phyloP scores from a whole-genome alignment of 257 asterid species.

The Petunia axillaris region DNA sequence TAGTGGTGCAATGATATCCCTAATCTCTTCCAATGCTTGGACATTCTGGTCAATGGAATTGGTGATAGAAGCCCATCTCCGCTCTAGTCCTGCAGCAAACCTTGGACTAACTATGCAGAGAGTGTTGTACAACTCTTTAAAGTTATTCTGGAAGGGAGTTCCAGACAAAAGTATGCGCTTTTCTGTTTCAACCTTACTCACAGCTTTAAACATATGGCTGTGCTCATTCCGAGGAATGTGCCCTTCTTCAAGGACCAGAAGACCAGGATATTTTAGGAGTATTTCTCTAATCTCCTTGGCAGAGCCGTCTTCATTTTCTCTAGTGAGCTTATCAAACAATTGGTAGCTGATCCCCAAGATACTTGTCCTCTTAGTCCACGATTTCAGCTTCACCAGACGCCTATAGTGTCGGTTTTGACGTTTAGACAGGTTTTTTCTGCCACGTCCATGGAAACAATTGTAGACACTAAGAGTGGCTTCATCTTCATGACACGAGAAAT shows the following conservation, averaged over 20 bases:
- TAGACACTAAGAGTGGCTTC: slow-evolving; percentile 25
- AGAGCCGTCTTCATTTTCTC: slow-evolving; percentile 30
- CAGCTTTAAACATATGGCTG: slow-evolving; percentile 59
- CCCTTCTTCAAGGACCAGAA: slow-evolving; percentile 79
- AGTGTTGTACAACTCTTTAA: slow-evolving; percentile 66
- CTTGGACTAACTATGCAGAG: slow-evolving; percentile 63
- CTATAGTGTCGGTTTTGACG: neutral
- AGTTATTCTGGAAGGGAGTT: slow-evolving; percentile 82
- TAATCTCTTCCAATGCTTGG: slow-evolving; percentile 40
- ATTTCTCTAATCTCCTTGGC: slow-evolving; percentile 38
- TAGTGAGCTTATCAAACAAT: slow-evolving; percentile 56
- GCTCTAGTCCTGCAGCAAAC: slow-evolving; percentile 34
- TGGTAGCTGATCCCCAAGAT: slow-evolving; percentile 58
- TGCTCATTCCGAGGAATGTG: slow-evolving; percentile 73
- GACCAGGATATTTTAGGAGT: slow-evolving; percentile 60
- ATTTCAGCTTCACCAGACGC: slow-evolving; percentile 52
- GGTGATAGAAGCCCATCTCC: slow-evolving; percentile 48
- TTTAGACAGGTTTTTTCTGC: slow-evolving; percentile 3
- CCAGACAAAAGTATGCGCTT: slow-evolving; percentile 78
- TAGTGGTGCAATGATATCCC: slow-evolving; percentile 57
- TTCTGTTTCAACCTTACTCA: slow-evolving; percentile 50
- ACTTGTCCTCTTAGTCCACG: slow-evolving; percentile 60
- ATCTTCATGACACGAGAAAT: slow-evolving; percentile 42
- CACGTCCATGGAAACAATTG: slow-evolving; percentile 21
- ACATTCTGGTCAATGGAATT: slow-evolving; percentile 39